Conservation (phyloP, 2,329 filamentous ascomycete genomes). For the Sarocladiaceae sp. region DNA sequence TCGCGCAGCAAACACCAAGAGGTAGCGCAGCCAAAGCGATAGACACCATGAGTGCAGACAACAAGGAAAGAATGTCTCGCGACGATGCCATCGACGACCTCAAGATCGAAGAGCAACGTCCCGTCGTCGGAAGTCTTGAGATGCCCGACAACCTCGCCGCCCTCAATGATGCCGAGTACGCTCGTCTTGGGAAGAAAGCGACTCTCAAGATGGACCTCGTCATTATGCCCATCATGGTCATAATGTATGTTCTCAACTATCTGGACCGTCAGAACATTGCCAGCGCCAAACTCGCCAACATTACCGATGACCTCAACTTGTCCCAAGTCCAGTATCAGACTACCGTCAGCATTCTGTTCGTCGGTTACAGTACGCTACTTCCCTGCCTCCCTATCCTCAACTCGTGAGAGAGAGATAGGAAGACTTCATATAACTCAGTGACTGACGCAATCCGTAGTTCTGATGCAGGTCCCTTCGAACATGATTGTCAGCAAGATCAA, state of each 20-base stretch:
- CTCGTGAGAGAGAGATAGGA: not conserved
- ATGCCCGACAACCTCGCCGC: constrained; percentile 18
- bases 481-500: constrained; percentile 15
- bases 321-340: constrained; percentile 34
- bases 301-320: constrained; percentile 30
- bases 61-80: constrained; percentile 3
- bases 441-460: not conserved
- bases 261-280: constrained; percentile 15
- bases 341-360: constrained; percentile 26
- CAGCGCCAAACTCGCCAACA: constrained; percentile 12
- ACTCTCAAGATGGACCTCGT: constrained; percentile 25
- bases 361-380: constrained; percentile 20
- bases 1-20: no score
- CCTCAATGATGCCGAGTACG: constrained; percentile 15
- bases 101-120: constrained; percentile 3
- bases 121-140: not conserved
- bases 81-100: constrained; percentile 3
- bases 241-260: constrained; percentile 30
- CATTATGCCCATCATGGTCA: constrained; percentile 25
- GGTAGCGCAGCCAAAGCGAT: not conserved
- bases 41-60: not conserved
- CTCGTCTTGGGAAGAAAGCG: constrained; percentile 13
- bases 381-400: constrained; percentile 1
- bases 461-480: constrained; percentile 4
- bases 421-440: not conserved